A percentile compares a stretch with the other conserved stretches of the same genome.
Evolutionary conservation across 208 protist genomes (phyloP).

Genomic region (Leishmania amazonensis): DNA sequence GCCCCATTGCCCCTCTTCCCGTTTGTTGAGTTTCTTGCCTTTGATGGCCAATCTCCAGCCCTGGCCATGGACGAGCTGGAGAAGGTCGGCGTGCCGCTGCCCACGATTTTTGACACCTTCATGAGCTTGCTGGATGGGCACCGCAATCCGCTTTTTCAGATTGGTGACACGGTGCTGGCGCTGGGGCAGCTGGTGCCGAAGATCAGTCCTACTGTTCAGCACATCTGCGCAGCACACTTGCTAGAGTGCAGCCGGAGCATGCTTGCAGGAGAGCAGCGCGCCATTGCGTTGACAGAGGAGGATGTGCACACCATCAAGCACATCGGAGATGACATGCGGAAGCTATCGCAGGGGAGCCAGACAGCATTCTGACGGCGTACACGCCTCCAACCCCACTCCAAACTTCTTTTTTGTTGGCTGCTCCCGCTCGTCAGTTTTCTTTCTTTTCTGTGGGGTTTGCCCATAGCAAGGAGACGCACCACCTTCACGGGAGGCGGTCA

Average conservation of each 20-base stretch:
- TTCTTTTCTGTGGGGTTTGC: background rate
- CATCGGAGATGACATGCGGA: conserved; percentile 34
- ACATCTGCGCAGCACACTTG: conserved; percentile 56
- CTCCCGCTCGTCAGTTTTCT: background rate
- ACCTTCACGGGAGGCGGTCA: background rate
- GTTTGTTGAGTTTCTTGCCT: conserved; percentile 70
- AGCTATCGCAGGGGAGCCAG: conserved; percentile 10
- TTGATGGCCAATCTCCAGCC: conserved; percentile 32
- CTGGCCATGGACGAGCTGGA: conserved; percentile 41
- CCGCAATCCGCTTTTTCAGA: conserved; percentile 32
- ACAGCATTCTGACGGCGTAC: conserved; percentile 1
- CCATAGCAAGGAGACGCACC: background rate
- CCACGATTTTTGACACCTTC: conserved; percentile 55
- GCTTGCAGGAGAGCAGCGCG: conserved; percentile 47
- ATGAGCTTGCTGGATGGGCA: conserved; percentile 50
- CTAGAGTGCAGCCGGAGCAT: conserved; percentile 68
- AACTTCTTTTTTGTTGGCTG: background rate
- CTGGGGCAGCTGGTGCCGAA: conserved; percentile 45
- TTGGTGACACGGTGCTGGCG: conserved; percentile 38
- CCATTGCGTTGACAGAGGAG: conserved; percentile 30
- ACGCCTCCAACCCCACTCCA: background rate
- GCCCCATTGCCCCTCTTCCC: conserved; percentile 63
- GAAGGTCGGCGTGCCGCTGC: conserved; percentile 45
- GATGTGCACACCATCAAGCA: conserved; percentile 42
- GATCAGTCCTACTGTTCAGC: conserved; percentile 39